Evolutionary conservation across 2,329 filamentous ascomycete genomes (phyloP), one percentile per base, ranked within the genome.

Genomic region (Trichoderma afroharzianum): DNA sequence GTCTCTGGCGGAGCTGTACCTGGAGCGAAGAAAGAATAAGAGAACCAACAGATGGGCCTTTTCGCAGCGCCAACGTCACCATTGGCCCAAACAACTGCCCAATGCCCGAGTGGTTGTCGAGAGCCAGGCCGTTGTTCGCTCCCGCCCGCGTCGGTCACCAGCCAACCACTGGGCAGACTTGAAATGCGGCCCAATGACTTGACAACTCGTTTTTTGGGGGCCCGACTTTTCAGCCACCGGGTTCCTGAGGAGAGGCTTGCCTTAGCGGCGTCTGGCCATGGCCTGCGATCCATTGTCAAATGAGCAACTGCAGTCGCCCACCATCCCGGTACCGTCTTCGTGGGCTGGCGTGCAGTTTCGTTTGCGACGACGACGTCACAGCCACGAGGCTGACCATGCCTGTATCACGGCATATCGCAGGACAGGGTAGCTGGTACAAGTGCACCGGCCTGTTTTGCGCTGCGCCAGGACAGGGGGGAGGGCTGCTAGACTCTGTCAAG

Each of bases 261-360:
- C 21, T 63, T 63, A 61, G 71, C 36, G 53, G 30, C 66, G 36
- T 50, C 33, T 28, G 43, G 26, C 28, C 64, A 72, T 15, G 58
- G 57, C 33, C 68, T 67, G 58, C 55, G n/a, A 70, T 74, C 75
- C 76, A 81, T 81, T 80, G 79, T 74, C 80, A 76, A 81, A 81
- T 81, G 75, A 78, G 74, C 57, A 72, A 53, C 30, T 55, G 63
- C 57, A 43, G 71, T 77, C 72, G 70, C 76, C 76, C 77, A 78
- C 77, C 78, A 74, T 76, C 73, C 68, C 73, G 71, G 70, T 79
- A 75, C 73, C 74, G 73, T 74, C 73, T 73, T 75, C 72, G 69
- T 73, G 73, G 72, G 68, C 66, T 72, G 72, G 71, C 71, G 64
- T 70, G 39, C 50, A 75, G 74, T 69, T 18, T 57, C 6, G 28